Percentiles rank a stretch among this genome's conserved stretches.
phyloP scores from a whole-genome alignment of 106 monocot species.

The Apostasia ramifera region DNA sequence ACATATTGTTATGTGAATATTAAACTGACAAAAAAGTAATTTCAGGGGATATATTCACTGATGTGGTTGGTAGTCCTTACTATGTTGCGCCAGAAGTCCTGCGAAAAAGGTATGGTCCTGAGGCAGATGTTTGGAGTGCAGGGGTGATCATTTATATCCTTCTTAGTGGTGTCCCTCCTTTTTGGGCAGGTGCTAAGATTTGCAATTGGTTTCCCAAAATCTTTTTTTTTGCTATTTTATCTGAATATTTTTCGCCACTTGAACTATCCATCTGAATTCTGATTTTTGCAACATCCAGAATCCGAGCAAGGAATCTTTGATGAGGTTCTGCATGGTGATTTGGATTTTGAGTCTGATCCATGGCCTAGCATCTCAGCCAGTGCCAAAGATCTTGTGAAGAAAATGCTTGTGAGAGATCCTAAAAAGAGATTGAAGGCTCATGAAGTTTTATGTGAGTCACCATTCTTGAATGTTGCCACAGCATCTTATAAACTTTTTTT shows the following conservation, averaged over 20 bases:
- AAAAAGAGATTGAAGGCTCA: slow-evolving; percentile 15
- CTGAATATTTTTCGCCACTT: neutral
- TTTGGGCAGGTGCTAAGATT: slow-evolving; percentile 19
- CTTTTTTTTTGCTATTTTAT: neutral
- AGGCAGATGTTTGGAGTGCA: slow-evolving; percentile 24
- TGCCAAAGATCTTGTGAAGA: slow-evolving; percentile 21
- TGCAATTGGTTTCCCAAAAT: neutral
- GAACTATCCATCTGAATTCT: neutral
- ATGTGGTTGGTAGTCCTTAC: slow-evolving; percentile 24
- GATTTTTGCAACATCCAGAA: neutral
- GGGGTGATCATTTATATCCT: slow-evolving; percentile 24
- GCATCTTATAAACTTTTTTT: too few species aligned
- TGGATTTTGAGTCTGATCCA: slow-evolving; percentile 22
- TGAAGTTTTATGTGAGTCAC: slow-evolving; percentile 20
- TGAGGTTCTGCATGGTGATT: slow-evolving; percentile 15
- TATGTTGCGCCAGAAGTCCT: slow-evolving; percentile 28
- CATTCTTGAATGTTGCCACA: neutral
- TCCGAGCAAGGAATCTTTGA: slow-evolving; percentile 21
- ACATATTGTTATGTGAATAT: too few species aligned
- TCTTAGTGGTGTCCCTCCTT: slow-evolving; percentile 22
- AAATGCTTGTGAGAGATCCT: slow-evolving; percentile 25
- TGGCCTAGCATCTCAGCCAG: slow-evolving; percentile 19
- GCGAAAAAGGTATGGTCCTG: slow-evolving; percentile 17
- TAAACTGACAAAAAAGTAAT: neutral
- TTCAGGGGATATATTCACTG: slow-evolving; percentile 16